Percentiles rank a stretch among this genome's conserved stretches.
phyloP scores from a whole-genome alignment of 306 rosid genomes.

The Quercus gilva region DNA sequence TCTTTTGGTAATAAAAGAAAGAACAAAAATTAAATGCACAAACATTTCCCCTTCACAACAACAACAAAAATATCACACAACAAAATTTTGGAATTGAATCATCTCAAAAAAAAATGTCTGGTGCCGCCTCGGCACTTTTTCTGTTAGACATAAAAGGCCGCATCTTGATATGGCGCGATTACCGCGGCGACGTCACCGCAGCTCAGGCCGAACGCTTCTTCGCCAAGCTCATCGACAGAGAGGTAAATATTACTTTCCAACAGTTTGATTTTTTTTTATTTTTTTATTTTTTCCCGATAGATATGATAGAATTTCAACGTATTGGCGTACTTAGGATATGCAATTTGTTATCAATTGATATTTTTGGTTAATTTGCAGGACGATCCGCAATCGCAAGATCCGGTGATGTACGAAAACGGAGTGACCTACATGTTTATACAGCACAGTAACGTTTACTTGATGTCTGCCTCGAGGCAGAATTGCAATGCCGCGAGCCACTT shows the following conservation, averaged over 20 bases:
- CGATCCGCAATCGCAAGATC: conserved; percentile 92
- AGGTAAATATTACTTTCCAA: conserved; percentile 35
- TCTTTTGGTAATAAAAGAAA: too few species aligned
- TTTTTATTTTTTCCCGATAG: too few species aligned
- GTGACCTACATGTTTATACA: conserved; percentile 92
- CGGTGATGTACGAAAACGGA: conserved; percentile 81
- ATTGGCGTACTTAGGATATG: not conserved
- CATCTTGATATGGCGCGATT: conserved; percentile 98
- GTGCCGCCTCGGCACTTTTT: conserved; percentile 98
- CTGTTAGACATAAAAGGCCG: conserved; percentile 99
- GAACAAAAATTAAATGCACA: too few species aligned
- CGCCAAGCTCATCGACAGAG: conserved; percentile 95
- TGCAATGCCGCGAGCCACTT: conserved; percentile 95
- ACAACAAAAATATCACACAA: too few species aligned
- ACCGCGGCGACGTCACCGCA: conserved; percentile 96
- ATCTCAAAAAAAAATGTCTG: conserved; percentile 50
- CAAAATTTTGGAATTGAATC: too few species aligned
- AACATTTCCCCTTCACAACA: too few species aligned
- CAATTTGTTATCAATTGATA: not conserved
- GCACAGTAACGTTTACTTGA: conserved; percentile 89
- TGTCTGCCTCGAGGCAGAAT: conserved; percentile 90
- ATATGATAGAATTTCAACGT: too few species aligned
- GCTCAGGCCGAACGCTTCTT: conserved; percentile 95
- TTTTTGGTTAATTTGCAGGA: conserved; percentile 50
- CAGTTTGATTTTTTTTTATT: too few species aligned